These are phyloP conservation scores for Colletotrichum sp. DNA, from an alignment of 2,329 filamentous ascomycete genomes.

Conservation along the genomic window DNA sequence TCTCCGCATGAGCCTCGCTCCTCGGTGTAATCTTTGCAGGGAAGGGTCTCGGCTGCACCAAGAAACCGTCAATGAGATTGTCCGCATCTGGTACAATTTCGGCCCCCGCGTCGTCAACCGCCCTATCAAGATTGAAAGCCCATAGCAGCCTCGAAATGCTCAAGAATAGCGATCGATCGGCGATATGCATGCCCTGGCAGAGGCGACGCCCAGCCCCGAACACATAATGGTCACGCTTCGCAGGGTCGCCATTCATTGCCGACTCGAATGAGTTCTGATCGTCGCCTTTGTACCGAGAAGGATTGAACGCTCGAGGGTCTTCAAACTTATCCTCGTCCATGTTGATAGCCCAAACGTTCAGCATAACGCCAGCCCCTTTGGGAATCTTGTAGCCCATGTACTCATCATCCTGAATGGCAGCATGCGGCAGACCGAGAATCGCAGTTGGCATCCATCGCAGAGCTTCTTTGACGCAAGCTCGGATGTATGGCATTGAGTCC, in stretches of 20 bases:
- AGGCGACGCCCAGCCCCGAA: slow-evolving; percentile 24
- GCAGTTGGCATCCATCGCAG: slow-evolving; percentile 50
- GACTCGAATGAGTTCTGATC: slow-evolving; percentile 10
- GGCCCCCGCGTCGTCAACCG: not conserved
- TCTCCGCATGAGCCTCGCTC: not conserved
- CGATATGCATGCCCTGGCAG: slow-evolving; percentile 48
- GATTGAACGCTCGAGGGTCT: slow-evolving; percentile 47
- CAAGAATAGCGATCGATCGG: slow-evolving; percentile 52
- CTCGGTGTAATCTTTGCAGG: slow-evolving; percentile 8
- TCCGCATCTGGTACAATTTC: slow-evolving; percentile 40
- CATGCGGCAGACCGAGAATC: slow-evolving; percentile 40
- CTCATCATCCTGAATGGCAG: slow-evolving; percentile 30
- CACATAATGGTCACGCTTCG: slow-evolving; percentile 38
- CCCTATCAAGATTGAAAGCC: slow-evolving; percentile 50
- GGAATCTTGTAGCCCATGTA: slow-evolving; percentile 21
- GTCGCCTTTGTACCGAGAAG: slow-evolving; percentile 39
- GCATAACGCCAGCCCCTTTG: slow-evolving; percentile 20
- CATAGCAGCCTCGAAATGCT: slow-evolving; percentile 56
- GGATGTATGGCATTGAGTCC: slow-evolving; percentile 50
- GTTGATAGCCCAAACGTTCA: slow-evolving; percentile 43
- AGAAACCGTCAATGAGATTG: not conserved
- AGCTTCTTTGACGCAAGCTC: slow-evolving; percentile 49
- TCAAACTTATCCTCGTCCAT: slow-evolving; percentile 47
- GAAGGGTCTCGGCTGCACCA: slow-evolving; percentile 11
- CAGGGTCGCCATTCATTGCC: slow-evolving; percentile 36